phyloP scores from a whole-genome alignment of 2,329 filamentous ascomycete genomes.

The Aurifilum marmelostoma region DNA sequence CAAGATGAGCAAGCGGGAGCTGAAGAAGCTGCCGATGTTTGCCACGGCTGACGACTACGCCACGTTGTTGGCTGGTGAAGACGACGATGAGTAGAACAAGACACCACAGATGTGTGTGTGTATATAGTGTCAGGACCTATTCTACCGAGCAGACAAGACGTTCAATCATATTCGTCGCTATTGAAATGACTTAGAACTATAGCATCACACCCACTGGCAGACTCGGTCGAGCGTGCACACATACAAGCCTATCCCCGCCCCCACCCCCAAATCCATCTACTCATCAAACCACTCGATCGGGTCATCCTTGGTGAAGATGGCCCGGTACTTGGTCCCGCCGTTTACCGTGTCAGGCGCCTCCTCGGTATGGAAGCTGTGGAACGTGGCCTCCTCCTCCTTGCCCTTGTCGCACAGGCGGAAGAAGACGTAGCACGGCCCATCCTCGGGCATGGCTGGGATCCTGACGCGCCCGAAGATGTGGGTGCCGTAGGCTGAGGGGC shows the following conservation, averaged over 20 bases:
- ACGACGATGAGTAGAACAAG: conserved; percentile 46
- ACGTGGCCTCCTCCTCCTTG: conserved; percentile 41
- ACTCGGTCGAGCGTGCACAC: background rate
- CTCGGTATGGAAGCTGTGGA: conserved; percentile 54
- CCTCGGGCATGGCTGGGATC: conserved; percentile 45
- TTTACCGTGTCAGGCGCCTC: conserved; percentile 45
- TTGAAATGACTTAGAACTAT: no score
- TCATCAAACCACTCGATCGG: conserved; percentile 59
- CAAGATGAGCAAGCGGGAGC: conserved; percentile 74
- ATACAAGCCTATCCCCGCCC: background rate
- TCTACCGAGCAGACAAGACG: background rate
- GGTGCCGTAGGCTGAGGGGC: conserved; percentile 50
- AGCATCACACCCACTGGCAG: background rate
- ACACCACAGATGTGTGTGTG: background rate
- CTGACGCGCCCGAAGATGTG: conserved; percentile 54
- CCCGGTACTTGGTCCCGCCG: conserved; percentile 49
- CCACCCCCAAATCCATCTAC: conserved; percentile 32
- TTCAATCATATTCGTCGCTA: background rate
- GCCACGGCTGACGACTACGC: conserved; percentile 94
- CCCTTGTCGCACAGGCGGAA: conserved; percentile 52
- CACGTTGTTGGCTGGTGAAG: conserved; percentile 75
- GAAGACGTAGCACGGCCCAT: conserved; percentile 48
- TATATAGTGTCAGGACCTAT: background rate
- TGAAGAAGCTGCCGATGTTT: conserved; percentile 90
- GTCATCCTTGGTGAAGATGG: conserved; percentile 52